Evolutionary conservation across 2,329 filamentous ascomycete genomes (phyloP).

Genomic region (Pseudogymnoascus sp.): DNA sequence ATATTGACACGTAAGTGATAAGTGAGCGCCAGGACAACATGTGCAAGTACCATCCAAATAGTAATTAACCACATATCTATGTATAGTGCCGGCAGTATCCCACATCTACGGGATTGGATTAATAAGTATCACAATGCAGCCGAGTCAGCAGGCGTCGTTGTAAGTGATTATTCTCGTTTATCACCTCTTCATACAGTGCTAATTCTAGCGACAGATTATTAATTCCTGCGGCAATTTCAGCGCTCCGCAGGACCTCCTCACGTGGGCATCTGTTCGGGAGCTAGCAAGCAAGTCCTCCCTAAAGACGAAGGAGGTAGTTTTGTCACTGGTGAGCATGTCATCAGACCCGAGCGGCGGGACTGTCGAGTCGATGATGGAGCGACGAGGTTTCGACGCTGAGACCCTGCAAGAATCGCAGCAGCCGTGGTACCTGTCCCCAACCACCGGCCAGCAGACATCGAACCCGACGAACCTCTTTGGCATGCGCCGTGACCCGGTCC

Average conservation of each 20-base stretch:
- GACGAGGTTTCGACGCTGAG: background rate
- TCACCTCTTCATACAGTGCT: background rate
- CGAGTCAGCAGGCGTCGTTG: constrained; percentile 16
- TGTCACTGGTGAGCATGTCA: background rate
- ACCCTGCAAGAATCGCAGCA: background rate
- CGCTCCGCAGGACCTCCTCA: background rate
- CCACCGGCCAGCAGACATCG: constrained; percentile 26
- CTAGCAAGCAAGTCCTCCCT: background rate
- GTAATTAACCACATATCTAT: background rate
- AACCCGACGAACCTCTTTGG: constrained; percentile 44
- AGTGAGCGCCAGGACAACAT: constrained; percentile 3
- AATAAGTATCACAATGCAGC: constrained; percentile 20
- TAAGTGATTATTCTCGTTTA: constrained; percentile 9
- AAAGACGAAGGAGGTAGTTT: background rate
- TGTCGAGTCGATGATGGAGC: background rate
- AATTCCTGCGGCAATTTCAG: background rate
- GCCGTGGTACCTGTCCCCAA: constrained; percentile 1
- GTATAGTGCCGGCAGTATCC: constrained; percentile 11
- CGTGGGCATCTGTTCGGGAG: background rate
- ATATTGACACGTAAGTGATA: constrained; percentile 20
- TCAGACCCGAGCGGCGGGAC: background rate
- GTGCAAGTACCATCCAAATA: background rate
- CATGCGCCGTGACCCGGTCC: constrained; percentile 39
- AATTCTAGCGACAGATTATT: background rate
- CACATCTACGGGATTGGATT: constrained; percentile 15